These are phyloP conservation scores for Botrytis deweyae DNA, from an alignment of 2,329 filamentous ascomycete species.

Conservation along the genomic window DNA sequence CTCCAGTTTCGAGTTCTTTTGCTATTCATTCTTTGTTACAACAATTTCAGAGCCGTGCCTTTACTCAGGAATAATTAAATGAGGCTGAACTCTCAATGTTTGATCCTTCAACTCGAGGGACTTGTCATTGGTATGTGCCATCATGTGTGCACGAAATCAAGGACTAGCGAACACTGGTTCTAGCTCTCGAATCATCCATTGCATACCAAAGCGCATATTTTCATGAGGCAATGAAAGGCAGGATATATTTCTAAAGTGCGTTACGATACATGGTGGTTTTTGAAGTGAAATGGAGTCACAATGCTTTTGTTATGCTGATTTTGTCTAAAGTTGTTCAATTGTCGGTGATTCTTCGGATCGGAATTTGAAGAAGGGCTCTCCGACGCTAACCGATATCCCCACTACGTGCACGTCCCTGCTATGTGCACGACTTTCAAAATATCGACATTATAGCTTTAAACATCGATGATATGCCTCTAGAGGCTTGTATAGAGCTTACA, in stretches of 20 bases:
- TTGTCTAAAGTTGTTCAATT: slow-evolving; percentile 1
- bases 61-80: background rate
- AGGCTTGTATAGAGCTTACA: no score
- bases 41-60: no score
- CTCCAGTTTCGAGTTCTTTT: background rate
- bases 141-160: background rate
- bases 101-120: background rate
- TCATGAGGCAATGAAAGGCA: background rate
- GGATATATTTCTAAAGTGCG: background rate
- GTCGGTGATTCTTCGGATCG: slow-evolving; percentile 11
- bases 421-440: no score
- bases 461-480: no score
- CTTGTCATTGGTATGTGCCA: background rate
- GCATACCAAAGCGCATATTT: background rate
- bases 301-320: background rate
- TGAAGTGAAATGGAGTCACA: background rate
- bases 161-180: slow-evolving; percentile 1
- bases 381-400: background rate
- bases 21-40: background rate
- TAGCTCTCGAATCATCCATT: background rate
- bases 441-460: no score
- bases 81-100: no score
- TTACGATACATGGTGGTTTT: background rate
- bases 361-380: background rate
- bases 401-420: no score